Base-by-base conservation (phyloP, 345 rosid genomes). In the Rhizophora apiculata region DNA sequence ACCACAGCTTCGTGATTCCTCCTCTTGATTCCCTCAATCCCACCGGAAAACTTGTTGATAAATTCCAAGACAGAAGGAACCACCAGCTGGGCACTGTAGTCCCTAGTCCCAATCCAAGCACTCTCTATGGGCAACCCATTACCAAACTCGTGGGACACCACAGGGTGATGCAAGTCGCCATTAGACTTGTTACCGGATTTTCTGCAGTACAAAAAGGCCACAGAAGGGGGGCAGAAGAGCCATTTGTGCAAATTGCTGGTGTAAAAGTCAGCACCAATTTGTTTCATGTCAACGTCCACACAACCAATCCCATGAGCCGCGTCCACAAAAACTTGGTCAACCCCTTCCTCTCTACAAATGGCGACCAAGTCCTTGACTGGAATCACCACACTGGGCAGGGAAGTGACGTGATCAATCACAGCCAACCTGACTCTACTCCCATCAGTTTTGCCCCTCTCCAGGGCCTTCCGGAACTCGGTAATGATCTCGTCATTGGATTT, bases 271-370 rank as follows among this genome's bases (percentile, higher is more conserved):
- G 98, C 99, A 53, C 93, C 99, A 59, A 96, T 92, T 49, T 89
- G 89, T 64, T 87, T 82, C 89, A 96, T 73, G 67, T 96, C 94
- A 60, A 96, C 89, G 60, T 95, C 95, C 31, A 89, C 93, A 30
- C 97, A 88, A 6, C 99, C 97, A 13, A 95, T 95, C 7, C 93
- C 97, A 73, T 92, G 97, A 52, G 99, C 97, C 2, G 99, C 99
- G 65, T 94, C 99, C 3, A 94, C 94, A 67, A 92, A 95, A 1
- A 95, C 88, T 46, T 87, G 91, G 66, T 89, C 96, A 55, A 95
- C 98, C 29, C 92, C 90, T 73, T 95, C 98, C 8, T 83, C 85
- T 61, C 98, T 84, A 69, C 98, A 95, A 66, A 92, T 95, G 61
- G 75, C 77, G 7, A 95, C 97, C 75, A 92, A 77, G 15, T 90